These are phyloP conservation scores for Cicer bijugum DNA, from an alignment of 306 rosid genomes.

Conservation along the genomic window DNA sequence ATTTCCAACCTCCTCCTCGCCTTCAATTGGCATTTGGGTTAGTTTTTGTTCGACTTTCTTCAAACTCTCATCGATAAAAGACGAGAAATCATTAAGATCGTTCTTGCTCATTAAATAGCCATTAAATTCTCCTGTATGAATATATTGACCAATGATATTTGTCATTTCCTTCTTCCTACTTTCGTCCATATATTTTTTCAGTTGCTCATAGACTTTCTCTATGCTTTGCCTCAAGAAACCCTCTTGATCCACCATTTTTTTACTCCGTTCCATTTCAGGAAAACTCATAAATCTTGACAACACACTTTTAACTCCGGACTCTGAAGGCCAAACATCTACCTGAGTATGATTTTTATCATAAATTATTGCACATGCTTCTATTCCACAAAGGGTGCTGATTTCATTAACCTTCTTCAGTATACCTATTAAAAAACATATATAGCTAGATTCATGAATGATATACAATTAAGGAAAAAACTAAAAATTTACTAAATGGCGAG, in stretches of 20 bases:
- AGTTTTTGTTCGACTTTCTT: neutral
- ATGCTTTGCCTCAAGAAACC: constrained; percentile 28
- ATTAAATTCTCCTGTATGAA: neutral
- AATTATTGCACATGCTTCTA: too few species aligned
- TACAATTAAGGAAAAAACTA: neutral
- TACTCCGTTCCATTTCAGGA: constrained; percentile 11
- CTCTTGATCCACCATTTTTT: constrained; percentile 44
- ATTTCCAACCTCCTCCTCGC: neutral
- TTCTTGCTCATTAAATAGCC: neutral
- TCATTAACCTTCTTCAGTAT: constrained; percentile 13
- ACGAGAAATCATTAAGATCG: neutral
- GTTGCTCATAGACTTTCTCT: constrained; percentile 20
- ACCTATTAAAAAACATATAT: neutral
- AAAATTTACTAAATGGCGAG: neutral
- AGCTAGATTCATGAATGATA: neutral
- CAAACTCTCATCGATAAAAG: neutral
- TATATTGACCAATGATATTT: too few species aligned
- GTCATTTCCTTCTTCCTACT: constrained; percentile 29
- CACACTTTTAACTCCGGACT: neutral
- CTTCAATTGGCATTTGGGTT: neutral
- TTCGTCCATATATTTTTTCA: neutral
- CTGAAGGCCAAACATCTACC: constrained; percentile 50
- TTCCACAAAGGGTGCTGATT: constrained; percentile 1
- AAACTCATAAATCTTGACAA: neutral
- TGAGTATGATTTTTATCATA: constrained; percentile 17